These are phyloP conservation scores for Leccinum fallax DNA, from an alignment of 1,284 basidiomycete genomes.

Conservation along the genomic window DNA sequence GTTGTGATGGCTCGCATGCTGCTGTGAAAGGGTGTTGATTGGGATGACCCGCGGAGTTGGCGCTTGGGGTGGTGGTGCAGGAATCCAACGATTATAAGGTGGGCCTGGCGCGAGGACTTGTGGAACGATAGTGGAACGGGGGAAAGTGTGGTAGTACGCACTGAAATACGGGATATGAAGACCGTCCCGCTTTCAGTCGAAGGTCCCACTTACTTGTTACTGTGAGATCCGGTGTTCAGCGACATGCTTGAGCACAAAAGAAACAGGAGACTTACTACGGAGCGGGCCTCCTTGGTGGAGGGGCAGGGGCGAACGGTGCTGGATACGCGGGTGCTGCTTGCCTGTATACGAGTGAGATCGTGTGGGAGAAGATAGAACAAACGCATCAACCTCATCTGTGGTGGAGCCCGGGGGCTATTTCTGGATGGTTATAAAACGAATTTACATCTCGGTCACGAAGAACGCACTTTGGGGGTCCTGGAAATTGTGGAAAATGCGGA, in stretches of 20 bases:
- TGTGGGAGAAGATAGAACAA: background rate
- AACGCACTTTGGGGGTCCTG: constrained; percentile 22
- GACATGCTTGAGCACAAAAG: background rate
- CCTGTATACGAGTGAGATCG: constrained; percentile 10
- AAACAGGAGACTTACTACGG: constrained; percentile 21
- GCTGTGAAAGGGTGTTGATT: constrained; percentile 2
- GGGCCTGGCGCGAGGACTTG: background rate
- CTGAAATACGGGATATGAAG: constrained; percentile 24
- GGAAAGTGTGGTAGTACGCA: constrained; percentile 33
- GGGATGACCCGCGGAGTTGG: constrained; percentile 7
- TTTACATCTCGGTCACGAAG: background rate
- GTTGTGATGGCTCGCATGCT: constrained; percentile 4
- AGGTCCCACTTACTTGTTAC: constrained; percentile 27
- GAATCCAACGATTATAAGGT: background rate
- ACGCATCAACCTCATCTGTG: constrained; percentile 20
- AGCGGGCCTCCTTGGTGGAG: constrained; percentile 16
- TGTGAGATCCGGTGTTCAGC: constrained; percentile 12
- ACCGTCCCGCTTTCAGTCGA: constrained; percentile 8
- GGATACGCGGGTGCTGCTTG: constrained; percentile 18
- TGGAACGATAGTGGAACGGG: constrained; percentile 22
- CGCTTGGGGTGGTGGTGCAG: background rate
- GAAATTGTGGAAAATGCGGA: constrained; percentile 22
- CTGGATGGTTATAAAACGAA: constrained; percentile 2
- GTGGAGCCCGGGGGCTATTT: constrained; percentile 13
- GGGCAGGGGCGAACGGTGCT: constrained; percentile 21